phyloP scores from a whole-genome alignment of 1,284 basidiomycete genomes.

The Inonotus obliquus region DNA sequence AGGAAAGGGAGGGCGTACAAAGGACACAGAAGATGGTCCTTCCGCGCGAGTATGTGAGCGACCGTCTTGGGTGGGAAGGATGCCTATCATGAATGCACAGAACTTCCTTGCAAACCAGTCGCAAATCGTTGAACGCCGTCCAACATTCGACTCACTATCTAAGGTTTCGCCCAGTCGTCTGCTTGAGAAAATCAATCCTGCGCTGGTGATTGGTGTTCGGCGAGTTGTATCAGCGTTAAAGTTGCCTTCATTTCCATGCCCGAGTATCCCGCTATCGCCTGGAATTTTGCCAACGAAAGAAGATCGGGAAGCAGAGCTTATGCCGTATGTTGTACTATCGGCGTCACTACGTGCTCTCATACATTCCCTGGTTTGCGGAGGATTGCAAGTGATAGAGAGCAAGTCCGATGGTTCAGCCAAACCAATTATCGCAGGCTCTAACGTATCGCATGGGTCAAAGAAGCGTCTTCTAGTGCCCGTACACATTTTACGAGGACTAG shows the following conservation, averaged over 20 bases:
- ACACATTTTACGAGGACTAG: conserved; percentile 14
- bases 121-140: neutral
- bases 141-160: neutral
- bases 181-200: conserved; percentile 6
- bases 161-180: neutral
- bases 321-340: conserved; percentile 11
- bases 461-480: conserved; percentile 10
- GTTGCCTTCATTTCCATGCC: neutral
- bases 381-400: conserved; percentile 8
- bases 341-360: conserved; percentile 4
- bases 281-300: neutral
- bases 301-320: neutral
- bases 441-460: neutral
- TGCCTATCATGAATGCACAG: conserved; percentile 10
- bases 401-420: neutral
- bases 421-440: neutral
- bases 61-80: conserved; percentile 5
- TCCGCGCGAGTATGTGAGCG: neutral
- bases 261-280: neutral
- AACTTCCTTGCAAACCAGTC: neutral
- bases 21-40: conserved; percentile 1
- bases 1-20: neutral
- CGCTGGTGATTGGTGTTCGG: conserved; percentile 3
- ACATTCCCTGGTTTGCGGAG: conserved; percentile 1
- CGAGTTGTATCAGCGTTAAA: neutral